A percentile compares a stretch with the other conserved stretches of the same genome.
Conservation (phyloP, 768 basidiomycete species). For the Boletus pseudopeckii region DNA sequence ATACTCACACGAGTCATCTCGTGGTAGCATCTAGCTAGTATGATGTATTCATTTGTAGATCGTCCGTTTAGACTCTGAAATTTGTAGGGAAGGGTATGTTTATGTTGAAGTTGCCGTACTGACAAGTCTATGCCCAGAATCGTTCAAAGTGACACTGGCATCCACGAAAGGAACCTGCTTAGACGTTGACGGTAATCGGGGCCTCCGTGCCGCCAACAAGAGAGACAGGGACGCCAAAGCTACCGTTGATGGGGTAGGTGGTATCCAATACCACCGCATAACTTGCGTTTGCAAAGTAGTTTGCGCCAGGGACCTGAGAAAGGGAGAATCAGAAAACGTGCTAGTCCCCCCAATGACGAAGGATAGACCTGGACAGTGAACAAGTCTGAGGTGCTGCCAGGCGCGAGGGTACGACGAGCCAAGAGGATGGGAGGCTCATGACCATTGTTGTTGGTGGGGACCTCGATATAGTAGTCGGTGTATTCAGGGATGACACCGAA, state of each 20-base stretch:
- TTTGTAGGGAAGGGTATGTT: background rate
- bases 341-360: background rate
- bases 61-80: background rate
- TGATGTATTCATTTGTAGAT: background rate
- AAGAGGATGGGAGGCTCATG: constrained; percentile 30
- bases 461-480: constrained; percentile 34
- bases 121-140: background rate
- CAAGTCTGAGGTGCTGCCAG: constrained; percentile 5
- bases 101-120: background rate
- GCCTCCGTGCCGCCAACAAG: constrained; percentile 21
- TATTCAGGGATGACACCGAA: constrained; percentile 18
- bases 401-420: constrained; percentile 16
- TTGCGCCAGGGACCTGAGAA: constrained; percentile 23
- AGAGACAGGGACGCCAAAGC: constrained; percentile 18
- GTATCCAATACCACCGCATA: constrained; percentile 25
- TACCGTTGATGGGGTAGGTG: constrained; percentile 20
- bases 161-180: background rate
- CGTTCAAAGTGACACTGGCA: background rate
- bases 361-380: constrained; percentile 19
- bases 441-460: constrained; percentile 31
- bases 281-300: constrained; percentile 17
- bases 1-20: background rate
- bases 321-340: constrained; percentile 1
- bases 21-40: background rate
- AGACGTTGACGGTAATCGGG: constrained; percentile 16